Evolutionary conservation across 129 eudicot species (phyloP), one percentile per base, ranked within the genome.

Genomic region (Artemisia argyi): DNA sequence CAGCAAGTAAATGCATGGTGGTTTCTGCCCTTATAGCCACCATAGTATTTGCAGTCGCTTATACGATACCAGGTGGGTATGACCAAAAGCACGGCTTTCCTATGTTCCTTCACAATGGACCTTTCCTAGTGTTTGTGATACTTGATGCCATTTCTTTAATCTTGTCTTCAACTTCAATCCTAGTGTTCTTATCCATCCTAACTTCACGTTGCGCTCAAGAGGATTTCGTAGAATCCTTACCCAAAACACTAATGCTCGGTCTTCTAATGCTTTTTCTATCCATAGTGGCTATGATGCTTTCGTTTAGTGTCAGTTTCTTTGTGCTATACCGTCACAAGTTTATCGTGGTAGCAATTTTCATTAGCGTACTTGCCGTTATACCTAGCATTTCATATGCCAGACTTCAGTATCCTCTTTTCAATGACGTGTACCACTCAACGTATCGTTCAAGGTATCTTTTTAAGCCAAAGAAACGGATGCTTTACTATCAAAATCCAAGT

Each of bases 311-410:
- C 3, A 67, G 72, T 14, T 67, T 67, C 60, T 67, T 11, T 3
- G 72, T 67, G 72, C 18, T 67, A 67, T 67, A 67, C 16, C 72
- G 60, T 15, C 60, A 67, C 4, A 67, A 24, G 22, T 67, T 49
- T 15, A 15, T 15, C 42, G 4, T 42, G 3, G 46, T 67, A 13
- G 72, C 60, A 24, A 1, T 10, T 51, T 49, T 47, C 3, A 67
- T 67, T 20, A 67, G 59, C 17, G 5, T 67, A 28, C 46, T 67
- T 48, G 60, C 72, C 15, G 35, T 50, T 7, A 14, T 67, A 13
- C 59, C 59, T 7, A 67, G 24, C 32, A n/a, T 49, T 22, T 22
- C 72, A 28, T 50, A 49, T 67, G 59, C 46, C 7, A 14, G 1
- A 22, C 60, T 67, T 12, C 72, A 67, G 1, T 48, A 42, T 50